phyloP scores from a whole-genome alignment of 108 stramenopile species.

The Cyclotella cryptica region DNA sequence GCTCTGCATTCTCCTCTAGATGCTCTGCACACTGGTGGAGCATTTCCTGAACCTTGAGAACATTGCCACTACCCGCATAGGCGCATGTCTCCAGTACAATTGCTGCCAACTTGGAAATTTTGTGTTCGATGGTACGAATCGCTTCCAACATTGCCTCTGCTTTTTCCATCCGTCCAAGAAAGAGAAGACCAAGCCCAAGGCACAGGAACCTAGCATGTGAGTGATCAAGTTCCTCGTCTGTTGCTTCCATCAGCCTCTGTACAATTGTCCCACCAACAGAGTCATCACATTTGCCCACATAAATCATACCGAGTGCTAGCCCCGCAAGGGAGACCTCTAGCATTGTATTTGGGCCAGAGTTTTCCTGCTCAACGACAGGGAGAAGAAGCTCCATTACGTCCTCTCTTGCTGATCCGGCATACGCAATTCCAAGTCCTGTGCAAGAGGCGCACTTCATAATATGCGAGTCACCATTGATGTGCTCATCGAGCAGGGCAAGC shows the following conservation, averaged over 20 bases:
- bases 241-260: slow-evolving; percentile 97
- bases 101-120: slow-evolving; percentile 92
- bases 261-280: slow-evolving; percentile 93
- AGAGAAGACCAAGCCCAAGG: slow-evolving; percentile 96
- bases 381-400: slow-evolving; percentile 94
- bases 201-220: slow-evolving; percentile 92
- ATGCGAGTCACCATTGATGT: slow-evolving; percentile 83
- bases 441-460: slow-evolving; percentile 92
- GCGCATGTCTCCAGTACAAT: slow-evolving; percentile 94
- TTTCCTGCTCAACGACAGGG: slow-evolving; percentile 90
- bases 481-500: slow-evolving; percentile 93
- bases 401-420: slow-evolving; percentile 94
- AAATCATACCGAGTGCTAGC: slow-evolving; percentile 96
- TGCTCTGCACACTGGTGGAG: slow-evolving; percentile 98
- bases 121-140: slow-evolving; percentile 95
- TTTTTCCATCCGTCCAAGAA: slow-evolving; percentile 95
- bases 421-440: slow-evolving; percentile 96
- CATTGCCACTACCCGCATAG: slow-evolving; percentile 98
- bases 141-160: slow-evolving; percentile 98
- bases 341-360: slow-evolving; percentile 72
- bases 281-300: slow-evolving; percentile 96
- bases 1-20: slow-evolving; percentile 92
- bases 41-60: slow-evolving; percentile 97
- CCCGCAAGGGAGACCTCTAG: slow-evolving; percentile 90
- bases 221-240: slow-evolving; percentile 96